Conservation (phyloP, 805 yeast genomes). For the Candida coleopterorum region DNA sequence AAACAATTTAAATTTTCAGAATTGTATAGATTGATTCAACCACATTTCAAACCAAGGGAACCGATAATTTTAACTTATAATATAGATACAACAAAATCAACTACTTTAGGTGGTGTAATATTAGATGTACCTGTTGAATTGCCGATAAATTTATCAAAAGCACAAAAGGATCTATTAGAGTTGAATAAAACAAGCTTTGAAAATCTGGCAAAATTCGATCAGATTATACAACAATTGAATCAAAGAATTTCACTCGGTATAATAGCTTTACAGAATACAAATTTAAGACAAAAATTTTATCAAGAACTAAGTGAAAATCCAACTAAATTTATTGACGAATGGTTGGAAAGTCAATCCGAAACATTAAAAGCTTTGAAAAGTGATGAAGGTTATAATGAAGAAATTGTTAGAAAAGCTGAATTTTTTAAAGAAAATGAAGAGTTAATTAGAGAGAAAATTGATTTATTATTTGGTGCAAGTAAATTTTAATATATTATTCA, state of each 20-base stretch:
- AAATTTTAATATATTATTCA: conserved; percentile 26
- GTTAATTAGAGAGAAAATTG: conserved; percentile 71
- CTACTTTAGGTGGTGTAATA: conserved; percentile 75
- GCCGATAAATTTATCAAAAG: conserved; percentile 32
- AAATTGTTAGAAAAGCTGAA: conserved; percentile 75
- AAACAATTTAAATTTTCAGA: conserved; percentile 64
- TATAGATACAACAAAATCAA: conserved; percentile 69
- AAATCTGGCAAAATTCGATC: conserved; percentile 40
- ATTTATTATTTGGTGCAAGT: conserved; percentile 61
- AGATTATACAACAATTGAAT: conserved; percentile 38
- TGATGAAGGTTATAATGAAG: conserved; percentile 88
- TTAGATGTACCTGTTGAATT: conserved; percentile 58
- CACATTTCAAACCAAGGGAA: conserved; percentile 71
- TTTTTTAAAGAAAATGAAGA: conserved; percentile 68
- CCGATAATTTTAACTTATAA: conserved; percentile 77
- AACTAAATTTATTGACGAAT: conserved; percentile 62
- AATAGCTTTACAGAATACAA: conserved; percentile 49
- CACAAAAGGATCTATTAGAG: conserved; percentile 35
- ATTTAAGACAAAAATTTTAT: conserved; percentile 74
- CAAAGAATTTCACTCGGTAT: conserved; percentile 45
- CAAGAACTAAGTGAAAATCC: conserved; percentile 73
- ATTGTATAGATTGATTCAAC: conserved; percentile 61
- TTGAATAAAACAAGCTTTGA: conserved; percentile 36
- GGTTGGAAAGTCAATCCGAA: conserved; percentile 77
- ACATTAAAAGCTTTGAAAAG: conserved; percentile 82